Evolutionary conservation across 2,329 filamentous ascomycete genomes (phyloP), one percentile per base, ranked within the genome.

Genomic region (Phaeosphaeriaceae sp.): DNA sequence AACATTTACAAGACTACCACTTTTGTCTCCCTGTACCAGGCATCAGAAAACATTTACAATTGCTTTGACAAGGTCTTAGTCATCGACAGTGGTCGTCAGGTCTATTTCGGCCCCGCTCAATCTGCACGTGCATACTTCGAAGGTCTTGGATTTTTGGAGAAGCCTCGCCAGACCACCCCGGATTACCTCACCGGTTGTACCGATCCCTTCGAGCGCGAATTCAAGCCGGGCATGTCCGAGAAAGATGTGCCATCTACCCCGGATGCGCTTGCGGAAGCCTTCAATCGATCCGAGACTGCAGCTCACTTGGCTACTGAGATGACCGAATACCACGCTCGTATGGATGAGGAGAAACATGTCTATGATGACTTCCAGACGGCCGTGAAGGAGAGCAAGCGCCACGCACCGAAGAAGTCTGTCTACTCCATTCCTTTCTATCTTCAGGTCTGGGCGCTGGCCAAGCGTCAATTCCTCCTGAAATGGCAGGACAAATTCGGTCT

Each of bases 1-100:
- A 90, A 95, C 74, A 86, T 95, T 54, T 93, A 93, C 83, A 87
- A 90, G 73, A 92, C 89, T 0, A 91, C 90, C 1, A 95, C 92
- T 0, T 93, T 95, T 60, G 91, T 96, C 1, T 92, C 92, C 0
- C 81, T 96, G 0, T 96, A 96, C 75, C 92, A 96, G 73, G 91
- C 91, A 0, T 92, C 89, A 0, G 91, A 95, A 77, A 92, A 90
- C 67, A 92, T 94, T 60, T 93, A 91, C 78, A 83, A 83, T 21
- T 86, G 88, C 33, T 93, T 94, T 61, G 91, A 96, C 81, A 95
- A 94, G 76, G 91, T 95, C 13, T 81, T 96, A 69, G 89, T 93
- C 36, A 91, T 95, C 54, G 90, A 93, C 60, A 85, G 86, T 42
- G 91, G 91, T 1, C 86, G 85, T 25, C 88, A 93, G 73, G 89